Evolutionary conservation across 441 rosid genomes (phyloP).

Genomic region (Populus hybrid): DNA sequence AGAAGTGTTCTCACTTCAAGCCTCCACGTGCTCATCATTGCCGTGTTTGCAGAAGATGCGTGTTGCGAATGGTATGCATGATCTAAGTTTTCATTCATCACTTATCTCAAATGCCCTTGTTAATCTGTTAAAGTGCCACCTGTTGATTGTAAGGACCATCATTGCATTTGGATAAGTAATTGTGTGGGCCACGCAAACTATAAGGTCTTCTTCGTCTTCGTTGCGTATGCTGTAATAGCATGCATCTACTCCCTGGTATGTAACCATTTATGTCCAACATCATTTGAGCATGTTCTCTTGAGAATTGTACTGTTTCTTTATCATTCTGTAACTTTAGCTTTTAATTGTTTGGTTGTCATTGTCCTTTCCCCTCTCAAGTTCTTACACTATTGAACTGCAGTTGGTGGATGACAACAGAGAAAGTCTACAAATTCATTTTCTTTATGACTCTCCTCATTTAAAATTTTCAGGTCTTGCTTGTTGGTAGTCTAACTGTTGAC

Average conservation of each 20-base stretch:
- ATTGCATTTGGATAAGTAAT: constrained; percentile 95
- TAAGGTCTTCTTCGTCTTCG: constrained; percentile 77
- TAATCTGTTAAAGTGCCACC: constrained; percentile 30
- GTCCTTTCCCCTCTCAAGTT: neutral
- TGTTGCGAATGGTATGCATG: constrained; percentile 74
- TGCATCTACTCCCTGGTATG: constrained; percentile 83
- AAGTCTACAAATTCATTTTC: constrained; percentile 7
- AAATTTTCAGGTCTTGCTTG: constrained; percentile 67
- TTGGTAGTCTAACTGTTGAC: constrained; percentile 78
- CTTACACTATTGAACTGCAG: neutral
- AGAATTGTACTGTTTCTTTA: neutral
- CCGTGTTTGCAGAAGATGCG: constrained; percentile 90
- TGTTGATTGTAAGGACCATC: constrained; percentile 78
- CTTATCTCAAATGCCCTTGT: constrained; percentile 21
- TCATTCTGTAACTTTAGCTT: neutral
- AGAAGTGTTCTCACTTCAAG: constrained; percentile 75
- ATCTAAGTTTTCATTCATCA: constrained; percentile 13
- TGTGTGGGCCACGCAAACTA: constrained; percentile 95
- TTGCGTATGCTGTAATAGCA: constrained; percentile 63
- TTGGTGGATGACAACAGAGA: neutral
- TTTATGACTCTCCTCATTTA: neutral
- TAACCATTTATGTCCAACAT: neutral
- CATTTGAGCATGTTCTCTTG: neutral
- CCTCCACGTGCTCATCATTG: constrained; percentile 97
- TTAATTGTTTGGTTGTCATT: neutral